Conservation (phyloP, 2,329 filamentous ascomycete species). For the Hymenotorrendiella dingleyae region DNA sequence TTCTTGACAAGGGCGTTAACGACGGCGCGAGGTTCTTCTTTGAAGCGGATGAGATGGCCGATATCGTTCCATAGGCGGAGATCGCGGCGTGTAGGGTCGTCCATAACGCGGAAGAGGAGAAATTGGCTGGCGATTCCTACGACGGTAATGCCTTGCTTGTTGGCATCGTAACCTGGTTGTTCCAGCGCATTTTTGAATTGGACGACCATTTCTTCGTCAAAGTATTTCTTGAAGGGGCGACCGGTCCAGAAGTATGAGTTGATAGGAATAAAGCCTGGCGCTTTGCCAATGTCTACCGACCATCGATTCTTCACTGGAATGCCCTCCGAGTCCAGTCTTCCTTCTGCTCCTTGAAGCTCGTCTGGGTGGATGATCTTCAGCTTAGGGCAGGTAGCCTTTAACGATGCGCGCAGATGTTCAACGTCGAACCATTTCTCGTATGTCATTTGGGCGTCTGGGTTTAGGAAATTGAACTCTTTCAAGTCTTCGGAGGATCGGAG, state of each 20-base stretch:
- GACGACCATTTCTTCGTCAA: constrained; percentile 15
- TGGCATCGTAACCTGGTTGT: constrained; percentile 6
- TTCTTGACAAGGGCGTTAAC: constrained; percentile 21
- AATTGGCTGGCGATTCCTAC: constrained; percentile 30
- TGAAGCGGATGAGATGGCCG: constrained; percentile 29
- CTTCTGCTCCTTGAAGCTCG: no score
- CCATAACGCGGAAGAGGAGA: constrained; percentile 32
- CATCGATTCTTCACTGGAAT: constrained; percentile 23
- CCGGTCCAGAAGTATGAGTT: constrained; percentile 31
- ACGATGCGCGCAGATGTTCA: constrained; percentile 24
- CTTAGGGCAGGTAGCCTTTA: constrained; percentile 27
- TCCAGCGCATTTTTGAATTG: constrained; percentile 11
- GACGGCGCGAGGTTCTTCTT: constrained; percentile 24
- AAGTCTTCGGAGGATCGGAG: constrained; percentile 29
- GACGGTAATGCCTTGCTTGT: constrained; percentile 27
- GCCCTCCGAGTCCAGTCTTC: no score
- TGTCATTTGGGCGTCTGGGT: constrained; percentile 27
- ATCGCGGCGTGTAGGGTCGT: constrained; percentile 32
- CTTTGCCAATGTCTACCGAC: constrained; percentile 20
- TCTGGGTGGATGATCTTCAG: constrained; percentile 30
- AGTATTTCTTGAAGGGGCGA: constrained; percentile 28
- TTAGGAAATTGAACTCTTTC: constrained; percentile 30
- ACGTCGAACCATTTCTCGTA: constrained; percentile 34
- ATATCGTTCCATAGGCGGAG: constrained; percentile 33
- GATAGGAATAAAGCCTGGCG: constrained; percentile 24